phyloP scores from a whole-genome alignment of 768 basidiomycete genomes.

The Kwoniella sp. region DNA sequence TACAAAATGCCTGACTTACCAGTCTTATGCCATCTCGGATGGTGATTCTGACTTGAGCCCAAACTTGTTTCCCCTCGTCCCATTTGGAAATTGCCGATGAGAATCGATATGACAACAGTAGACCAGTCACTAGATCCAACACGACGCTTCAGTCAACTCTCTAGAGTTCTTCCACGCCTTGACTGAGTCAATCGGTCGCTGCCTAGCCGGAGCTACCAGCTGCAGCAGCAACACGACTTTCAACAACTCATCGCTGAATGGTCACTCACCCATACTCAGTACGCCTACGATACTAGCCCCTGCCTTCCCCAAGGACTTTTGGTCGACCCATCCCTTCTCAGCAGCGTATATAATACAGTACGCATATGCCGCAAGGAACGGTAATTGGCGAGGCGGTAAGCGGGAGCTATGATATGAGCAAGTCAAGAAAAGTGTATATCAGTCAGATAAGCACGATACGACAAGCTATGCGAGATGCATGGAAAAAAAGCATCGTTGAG shows the following conservation, averaged over 20 bases:
- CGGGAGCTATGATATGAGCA: constrained; percentile 31
- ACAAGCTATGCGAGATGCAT: no score
- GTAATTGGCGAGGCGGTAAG: constrained; percentile 46
- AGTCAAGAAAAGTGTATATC: background rate
- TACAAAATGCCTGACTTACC: constrained; percentile 27
- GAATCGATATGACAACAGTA: constrained; percentile 51
- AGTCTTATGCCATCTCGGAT: constrained; percentile 49
- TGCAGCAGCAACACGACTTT: no score
- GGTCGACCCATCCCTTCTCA: constrained; percentile 33
- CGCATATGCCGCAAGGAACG: constrained; percentile 40
- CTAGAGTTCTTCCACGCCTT: no score
- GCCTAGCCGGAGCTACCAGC: no score
- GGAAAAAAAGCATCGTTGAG: no score
- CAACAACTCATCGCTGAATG: no score
- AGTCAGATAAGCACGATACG: background rate
- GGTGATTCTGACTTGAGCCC: constrained; percentile 43
- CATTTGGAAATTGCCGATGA: constrained; percentile 50
- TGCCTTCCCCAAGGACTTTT: constrained; percentile 28
- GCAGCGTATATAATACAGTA: constrained; percentile 32
- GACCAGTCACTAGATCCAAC: constrained; percentile 42
- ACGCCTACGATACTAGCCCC: constrained; percentile 46
- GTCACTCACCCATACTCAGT: constrained; percentile 52
- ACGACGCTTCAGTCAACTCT: no score
- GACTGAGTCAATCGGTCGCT: no score
- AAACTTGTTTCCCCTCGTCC: constrained; percentile 53